These are phyloP conservation scores for Trichoderma aggressivum DNA, from an alignment of 2,329 filamentous ascomycete genomes.

Conservation along the genomic window DNA sequence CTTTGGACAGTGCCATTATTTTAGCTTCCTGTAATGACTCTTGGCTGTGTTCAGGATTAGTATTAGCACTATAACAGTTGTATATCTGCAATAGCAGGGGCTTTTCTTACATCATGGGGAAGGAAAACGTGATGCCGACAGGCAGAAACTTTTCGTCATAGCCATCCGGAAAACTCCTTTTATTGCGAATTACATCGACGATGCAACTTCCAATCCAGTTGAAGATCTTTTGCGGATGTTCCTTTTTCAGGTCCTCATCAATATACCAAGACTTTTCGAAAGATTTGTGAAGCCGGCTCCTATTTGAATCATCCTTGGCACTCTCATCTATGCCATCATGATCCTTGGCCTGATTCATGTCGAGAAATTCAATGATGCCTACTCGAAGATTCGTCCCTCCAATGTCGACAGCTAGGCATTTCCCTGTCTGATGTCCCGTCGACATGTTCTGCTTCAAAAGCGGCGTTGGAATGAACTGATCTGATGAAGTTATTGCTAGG, in stretches of 20 bases:
- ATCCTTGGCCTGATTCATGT: neutral
- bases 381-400: neutral
- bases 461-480: neutral
- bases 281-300: neutral
- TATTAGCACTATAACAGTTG: neutral
- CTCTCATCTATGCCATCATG: neutral
- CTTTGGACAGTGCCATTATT: neutral
- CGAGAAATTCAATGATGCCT: neutral
- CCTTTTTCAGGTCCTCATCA: neutral
- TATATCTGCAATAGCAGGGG: neutral
- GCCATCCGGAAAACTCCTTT: neutral
- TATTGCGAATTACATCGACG: neutral
- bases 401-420: neutral
- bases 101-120: neutral
- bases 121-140: neutral
- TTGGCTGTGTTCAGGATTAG: neutral
- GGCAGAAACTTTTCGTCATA: neutral
- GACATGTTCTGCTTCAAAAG: neutral
- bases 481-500: neutral
- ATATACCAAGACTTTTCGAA: neutral
- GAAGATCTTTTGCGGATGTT: neutral
- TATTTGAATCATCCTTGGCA: neutral
- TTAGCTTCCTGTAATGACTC: neutral
- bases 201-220: neutral
- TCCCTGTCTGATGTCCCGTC: neutral